Percentiles rank a stretch among this genome's conserved stretches.
phyloP scores from a whole-genome alignment of 305 asterid genomes.

The Euphrasia arctica region DNA sequence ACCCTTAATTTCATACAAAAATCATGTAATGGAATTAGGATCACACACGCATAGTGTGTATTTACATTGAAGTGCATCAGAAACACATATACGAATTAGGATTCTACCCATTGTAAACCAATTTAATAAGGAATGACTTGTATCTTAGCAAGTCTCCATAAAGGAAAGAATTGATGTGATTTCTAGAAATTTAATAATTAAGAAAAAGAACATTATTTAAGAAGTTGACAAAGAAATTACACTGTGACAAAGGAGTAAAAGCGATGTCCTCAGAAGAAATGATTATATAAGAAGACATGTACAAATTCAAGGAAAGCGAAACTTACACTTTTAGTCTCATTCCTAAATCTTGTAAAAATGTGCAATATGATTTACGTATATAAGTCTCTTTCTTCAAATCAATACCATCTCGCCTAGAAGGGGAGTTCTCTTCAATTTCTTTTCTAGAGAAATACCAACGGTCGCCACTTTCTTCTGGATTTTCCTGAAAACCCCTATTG shows the following conservation, averaged over 20 bases:
- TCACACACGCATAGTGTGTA: neutral
- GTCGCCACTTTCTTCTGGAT: neutral
- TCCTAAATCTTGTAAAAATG: conserved; percentile 4
- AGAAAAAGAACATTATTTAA: neutral
- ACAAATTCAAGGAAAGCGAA: neutral
- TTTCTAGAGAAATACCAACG: conserved; percentile 5
- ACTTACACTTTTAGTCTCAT: conserved; percentile 9
- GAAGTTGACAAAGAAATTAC: neutral
- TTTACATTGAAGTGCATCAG: neutral
- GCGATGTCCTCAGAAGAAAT: neutral
- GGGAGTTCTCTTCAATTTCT: conserved; percentile 5
- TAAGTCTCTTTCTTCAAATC: conserved; percentile 9
- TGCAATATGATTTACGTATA: conserved; percentile 2
- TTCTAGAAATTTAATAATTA: neutral
- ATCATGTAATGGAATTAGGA: no score
- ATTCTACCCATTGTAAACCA: neutral
- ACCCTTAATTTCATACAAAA: neutral
- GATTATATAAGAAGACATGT: neutral
- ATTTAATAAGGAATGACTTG: neutral
- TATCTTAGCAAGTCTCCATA: neutral
- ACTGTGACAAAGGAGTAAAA: neutral
- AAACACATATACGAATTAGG: neutral
- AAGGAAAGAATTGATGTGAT: conserved; percentile 5
- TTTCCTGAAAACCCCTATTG: conserved; percentile 23
- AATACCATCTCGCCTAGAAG: conserved; percentile 5